phyloP scores from a whole-genome alignment of 495 filamentous ascomycete species.

The Penicillium lividum region DNA sequence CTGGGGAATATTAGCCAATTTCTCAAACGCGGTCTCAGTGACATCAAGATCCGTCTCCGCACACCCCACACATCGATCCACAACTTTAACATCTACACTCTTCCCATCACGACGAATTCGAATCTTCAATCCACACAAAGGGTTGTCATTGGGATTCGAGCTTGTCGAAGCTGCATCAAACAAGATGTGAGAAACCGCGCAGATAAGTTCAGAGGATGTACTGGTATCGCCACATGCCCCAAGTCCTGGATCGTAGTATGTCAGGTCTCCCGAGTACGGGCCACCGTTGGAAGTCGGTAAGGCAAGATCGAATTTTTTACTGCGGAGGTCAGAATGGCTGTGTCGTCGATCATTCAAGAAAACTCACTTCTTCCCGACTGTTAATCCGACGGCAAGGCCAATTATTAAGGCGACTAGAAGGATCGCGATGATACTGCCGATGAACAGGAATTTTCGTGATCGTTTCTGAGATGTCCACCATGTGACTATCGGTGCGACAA shows the following conservation, averaged over 20 bases:
- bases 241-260: constrained; percentile 67
- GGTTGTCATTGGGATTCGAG: constrained; percentile 67
- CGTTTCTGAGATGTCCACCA: constrained; percentile 14
- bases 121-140: constrained; percentile 67
- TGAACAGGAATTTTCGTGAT: constrained; percentile 28
- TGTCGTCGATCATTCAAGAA: background rate
- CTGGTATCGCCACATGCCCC: constrained; percentile 70
- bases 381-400: constrained; percentile 56
- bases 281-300: constrained; percentile 53
- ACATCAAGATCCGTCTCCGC: constrained; percentile 66
- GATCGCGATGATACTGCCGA: constrained; percentile 30
- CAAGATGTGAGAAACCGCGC: constrained; percentile 64
- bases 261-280: constrained; percentile 65
- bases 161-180: constrained; percentile 62
- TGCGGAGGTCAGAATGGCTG: background rate
- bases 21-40: constrained; percentile 58
- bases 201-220: constrained; percentile 54
- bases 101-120: constrained; percentile 53
- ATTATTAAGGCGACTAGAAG: constrained; percentile 53
- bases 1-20: constrained; percentile 53
- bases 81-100: constrained; percentile 67
- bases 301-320: constrained; percentile 46
- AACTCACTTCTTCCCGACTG: constrained; percentile 24
- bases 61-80: constrained; percentile 75
- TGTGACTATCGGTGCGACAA: background rate